A percentile compares a stretch with the other conserved stretches of the same genome.
These are phyloP conservation scores for Xylaria sp. DNA, from an alignment of 2,329 filamentous ascomycete genomes.

Conservation along the genomic window DNA sequence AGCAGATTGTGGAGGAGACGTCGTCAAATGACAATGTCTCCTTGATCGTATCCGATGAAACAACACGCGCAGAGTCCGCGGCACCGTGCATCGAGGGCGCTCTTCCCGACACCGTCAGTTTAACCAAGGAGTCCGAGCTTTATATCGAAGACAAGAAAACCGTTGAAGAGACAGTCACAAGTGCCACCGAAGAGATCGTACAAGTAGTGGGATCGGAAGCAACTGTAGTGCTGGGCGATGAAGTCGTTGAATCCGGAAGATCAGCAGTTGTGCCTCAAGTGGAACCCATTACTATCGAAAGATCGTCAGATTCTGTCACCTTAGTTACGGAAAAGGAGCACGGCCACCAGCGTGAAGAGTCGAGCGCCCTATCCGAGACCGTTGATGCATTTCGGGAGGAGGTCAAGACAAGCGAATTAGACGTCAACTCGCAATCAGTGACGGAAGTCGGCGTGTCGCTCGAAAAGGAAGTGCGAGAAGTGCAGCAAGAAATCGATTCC, in stretches of 20 bases:
- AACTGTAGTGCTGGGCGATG: not conserved
- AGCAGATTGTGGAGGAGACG: conserved; percentile 9
- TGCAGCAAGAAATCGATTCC: conserved; percentile 12
- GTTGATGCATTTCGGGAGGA: conserved; percentile 3
- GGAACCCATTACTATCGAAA: conserved; percentile 14
- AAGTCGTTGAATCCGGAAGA: conserved; percentile 7
- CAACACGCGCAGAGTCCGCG: conserved; percentile 5
- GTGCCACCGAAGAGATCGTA: not conserved
- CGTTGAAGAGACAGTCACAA: conserved; percentile 5
- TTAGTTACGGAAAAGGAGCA: conserved; percentile 21
- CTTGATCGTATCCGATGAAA: conserved; percentile 1
- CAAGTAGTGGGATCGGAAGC: conserved; percentile 10
- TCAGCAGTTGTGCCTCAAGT: conserved; percentile 2
- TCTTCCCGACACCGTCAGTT: conserved; percentile 15
- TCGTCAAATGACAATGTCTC: conserved; percentile 5
- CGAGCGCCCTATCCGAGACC: conserved; percentile 9
- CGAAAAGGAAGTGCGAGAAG: not conserved
- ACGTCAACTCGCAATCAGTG: not conserved
- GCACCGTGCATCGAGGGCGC: conserved; percentile 7
- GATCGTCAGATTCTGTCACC: conserved; percentile 12
- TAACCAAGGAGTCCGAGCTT: conserved; percentile 25
- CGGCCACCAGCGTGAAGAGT: conserved; percentile 11
- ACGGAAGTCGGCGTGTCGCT: not conserved
- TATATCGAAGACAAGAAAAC: conserved; percentile 20
- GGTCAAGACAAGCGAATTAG: conserved; percentile 8